Evolutionary conservation across 345 rosid species (phyloP), one percentile per base, ranked within the genome.

Genomic region (Brassica carinata): DNA sequence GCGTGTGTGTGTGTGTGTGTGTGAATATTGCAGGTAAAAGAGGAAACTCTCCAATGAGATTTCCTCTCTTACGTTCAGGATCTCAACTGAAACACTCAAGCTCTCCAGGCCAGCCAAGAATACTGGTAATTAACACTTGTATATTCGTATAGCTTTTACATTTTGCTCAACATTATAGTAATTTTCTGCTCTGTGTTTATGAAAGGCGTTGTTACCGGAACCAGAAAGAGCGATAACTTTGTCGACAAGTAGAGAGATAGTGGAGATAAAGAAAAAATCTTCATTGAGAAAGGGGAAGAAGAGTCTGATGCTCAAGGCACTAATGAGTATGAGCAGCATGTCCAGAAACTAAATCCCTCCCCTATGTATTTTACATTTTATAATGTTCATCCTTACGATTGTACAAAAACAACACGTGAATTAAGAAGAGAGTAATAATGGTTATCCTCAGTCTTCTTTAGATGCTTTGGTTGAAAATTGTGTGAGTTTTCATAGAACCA

Each of bases 281-380:
- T 43, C 86, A 15, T 43, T 61, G 66, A 77, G 77, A 58, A 81
- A 71, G 29, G 84, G 77, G 26, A 81, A 76, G 30, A 81, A 75
- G 80, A 71, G 67, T 58, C 62, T 71, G 29, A 81, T 87, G 63
- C 66, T 92, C 36, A 89, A 88, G 86, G 94, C 96, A 58, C 73
- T 90, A 86, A 89, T 89, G 64, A 86, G 96, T 88, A 77, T 89
- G 86, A 80, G 87, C 78, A 80, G 87, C 78, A 90, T 84, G 83
- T 69, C 90, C 15, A 87, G 76, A 81, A 85, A 81, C 71, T 79
- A 72, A 40, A 53, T 53, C 15, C n/a, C 19, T 9, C 19, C 6
- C 64, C 2, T 10, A 26, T 57, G 38, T 67, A 55, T 26, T 67
- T 73, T 45, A 51, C 36, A 51, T 51, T 48, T 51, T 51, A 51